Conservation (phyloP, 2,329 filamentous ascomycete species). For the Pseudogymnoascus sp. region DNA sequence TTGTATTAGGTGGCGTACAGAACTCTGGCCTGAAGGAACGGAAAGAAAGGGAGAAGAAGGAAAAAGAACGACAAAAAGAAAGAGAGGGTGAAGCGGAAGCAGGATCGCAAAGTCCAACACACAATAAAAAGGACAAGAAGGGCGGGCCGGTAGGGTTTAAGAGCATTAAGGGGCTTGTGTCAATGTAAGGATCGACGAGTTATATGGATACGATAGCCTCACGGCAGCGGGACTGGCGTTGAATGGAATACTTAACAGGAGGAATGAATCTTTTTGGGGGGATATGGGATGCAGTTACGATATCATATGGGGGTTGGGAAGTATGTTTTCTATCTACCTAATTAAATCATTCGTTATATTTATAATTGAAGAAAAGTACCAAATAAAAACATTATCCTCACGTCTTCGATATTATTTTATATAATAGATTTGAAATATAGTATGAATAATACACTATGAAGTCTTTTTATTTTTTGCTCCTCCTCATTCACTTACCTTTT, state of each 20-base stretch:
- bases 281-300: neutral
- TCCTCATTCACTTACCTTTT: neutral
- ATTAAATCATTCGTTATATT: neutral
- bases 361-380: neutral
- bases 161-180: slow-evolving; percentile 30
- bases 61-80: slow-evolving; percentile 15
- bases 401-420: neutral
- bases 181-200: neutral
- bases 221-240: neutral
- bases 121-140: slow-evolving; percentile 42
- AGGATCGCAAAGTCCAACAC: slow-evolving; percentile 18
- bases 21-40: slow-evolving; percentile 27
- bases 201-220: neutral
- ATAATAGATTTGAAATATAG: neutral
- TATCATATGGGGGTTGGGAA: neutral
- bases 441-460: neutral
- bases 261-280: neutral
- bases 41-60: slow-evolving; percentile 13
- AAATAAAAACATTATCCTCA: no score
- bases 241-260: neutral
- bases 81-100: slow-evolving; percentile 9
- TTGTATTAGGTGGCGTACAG: slow-evolving; percentile 37
- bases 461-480: neutral
- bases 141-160: slow-evolving; percentile 27
- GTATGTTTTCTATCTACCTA: neutral